phyloP scores from a whole-genome alignment of 805 yeast species.

The Scheffersomyces spartinae region DNA sequence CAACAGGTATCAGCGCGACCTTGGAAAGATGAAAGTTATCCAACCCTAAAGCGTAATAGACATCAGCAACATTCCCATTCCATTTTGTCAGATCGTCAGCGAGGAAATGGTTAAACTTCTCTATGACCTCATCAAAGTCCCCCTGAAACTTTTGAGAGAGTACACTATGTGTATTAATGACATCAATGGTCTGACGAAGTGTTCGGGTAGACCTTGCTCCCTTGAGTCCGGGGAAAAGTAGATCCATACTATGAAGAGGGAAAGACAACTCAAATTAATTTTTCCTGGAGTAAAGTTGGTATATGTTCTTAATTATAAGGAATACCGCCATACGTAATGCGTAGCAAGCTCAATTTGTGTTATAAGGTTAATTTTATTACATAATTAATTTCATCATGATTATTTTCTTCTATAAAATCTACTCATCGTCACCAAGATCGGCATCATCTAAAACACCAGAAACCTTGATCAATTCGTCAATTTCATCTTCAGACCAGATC shows the following conservation, averaged over 20 bases:
- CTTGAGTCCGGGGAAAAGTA: too few species aligned
- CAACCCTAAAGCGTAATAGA: too few species aligned
- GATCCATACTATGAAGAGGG: too few species aligned
- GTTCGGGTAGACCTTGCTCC: too few species aligned
- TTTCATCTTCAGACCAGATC: constrained; percentile 72
- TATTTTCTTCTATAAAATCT: constrained; percentile 2
- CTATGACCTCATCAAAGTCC: too few species aligned
- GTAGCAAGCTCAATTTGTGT: not conserved
- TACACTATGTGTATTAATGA: too few species aligned
- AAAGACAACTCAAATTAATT: constrained; percentile 1
- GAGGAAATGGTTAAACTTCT: constrained; percentile 5
- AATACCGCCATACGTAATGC: constrained; percentile 3
- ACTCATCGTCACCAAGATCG: constrained; percentile 16
- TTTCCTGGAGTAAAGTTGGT: constrained; percentile 6
- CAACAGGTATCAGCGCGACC: too few species aligned
- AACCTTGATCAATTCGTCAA: constrained; percentile 61
- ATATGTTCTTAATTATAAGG: constrained; percentile 4
- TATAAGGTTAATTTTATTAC: too few species aligned
- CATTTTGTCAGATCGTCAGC: constrained; percentile 5
- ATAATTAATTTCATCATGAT: constrained; percentile 8
- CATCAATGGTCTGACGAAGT: too few species aligned
- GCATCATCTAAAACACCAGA: constrained; percentile 49
- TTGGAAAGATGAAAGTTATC: too few species aligned
- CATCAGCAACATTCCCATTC: too few species aligned
- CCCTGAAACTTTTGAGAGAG: too few species aligned